Conservation (phyloP, 768 basidiomycete species). For the Mycena sanguinolenta region DNA sequence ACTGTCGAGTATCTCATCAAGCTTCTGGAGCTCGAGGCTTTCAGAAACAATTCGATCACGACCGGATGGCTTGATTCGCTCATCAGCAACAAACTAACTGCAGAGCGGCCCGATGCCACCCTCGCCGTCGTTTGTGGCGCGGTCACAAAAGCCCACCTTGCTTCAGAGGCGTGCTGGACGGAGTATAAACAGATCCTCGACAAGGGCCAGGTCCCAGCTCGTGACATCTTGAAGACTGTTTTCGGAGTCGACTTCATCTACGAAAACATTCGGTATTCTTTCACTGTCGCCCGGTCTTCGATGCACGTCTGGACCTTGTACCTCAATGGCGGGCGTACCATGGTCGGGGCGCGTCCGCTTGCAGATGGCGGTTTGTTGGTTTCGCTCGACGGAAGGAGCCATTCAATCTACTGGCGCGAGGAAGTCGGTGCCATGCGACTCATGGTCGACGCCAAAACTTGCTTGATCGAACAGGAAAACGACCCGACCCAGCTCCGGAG, state of each 20-base stretch:
- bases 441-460: slow-evolving; percentile 98
- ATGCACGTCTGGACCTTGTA: slow-evolving; percentile 93
- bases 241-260: slow-evolving; percentile 98
- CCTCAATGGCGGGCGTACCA: slow-evolving; percentile 93
- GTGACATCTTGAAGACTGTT: slow-evolving; percentile 95
- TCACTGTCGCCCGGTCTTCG: slow-evolving; percentile 94
- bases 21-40: slow-evolving; percentile 93
- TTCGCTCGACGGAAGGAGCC: slow-evolving; percentile 92
- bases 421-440: slow-evolving; percentile 94
- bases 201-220: slow-evolving; percentile 97
- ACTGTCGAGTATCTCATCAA: slow-evolving; percentile 99
- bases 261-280: slow-evolving; percentile 94
- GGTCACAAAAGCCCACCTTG: slow-evolving; percentile 93
- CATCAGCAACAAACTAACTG: slow-evolving; percentile 97
- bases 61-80: slow-evolving; percentile 99
- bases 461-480: slow-evolving; percentile 98
- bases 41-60: slow-evolving; percentile 97
- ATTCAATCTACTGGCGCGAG: slow-evolving; percentile 98
- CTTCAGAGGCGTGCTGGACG: slow-evolving; percentile 88
- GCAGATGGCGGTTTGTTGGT: slow-evolving; percentile 96
- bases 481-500: slow-evolving; percentile 97
- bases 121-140: slow-evolving; percentile 97
- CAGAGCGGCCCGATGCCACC: slow-evolving; percentile 93
- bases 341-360: slow-evolving; percentile 92
- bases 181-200: slow-evolving; percentile 97